phyloP scores from a whole-genome alignment of 2,329 filamentous ascomycete species.

The Neofusicoccum kwambonambiense region DNA sequence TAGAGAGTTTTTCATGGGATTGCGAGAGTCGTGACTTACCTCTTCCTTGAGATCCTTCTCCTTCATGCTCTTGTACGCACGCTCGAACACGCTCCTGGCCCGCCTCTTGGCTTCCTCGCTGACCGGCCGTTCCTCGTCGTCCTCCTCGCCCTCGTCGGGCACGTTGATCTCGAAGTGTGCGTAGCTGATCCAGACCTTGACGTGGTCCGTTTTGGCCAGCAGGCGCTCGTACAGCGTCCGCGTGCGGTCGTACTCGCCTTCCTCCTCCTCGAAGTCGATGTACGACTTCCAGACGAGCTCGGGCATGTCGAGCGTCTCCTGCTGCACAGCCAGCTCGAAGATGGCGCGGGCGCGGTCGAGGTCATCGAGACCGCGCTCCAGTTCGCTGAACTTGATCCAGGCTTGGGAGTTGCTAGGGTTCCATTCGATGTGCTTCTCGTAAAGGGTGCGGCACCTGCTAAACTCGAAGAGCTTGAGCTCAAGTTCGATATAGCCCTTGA shows the following conservation, averaged over 20 bases:
- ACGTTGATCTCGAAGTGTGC: slow-evolving; percentile 98
- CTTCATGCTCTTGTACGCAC: slow-evolving; percentile 83
- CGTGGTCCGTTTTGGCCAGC: slow-evolving; percentile 91
- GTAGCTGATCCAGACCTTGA: slow-evolving; percentile 99
- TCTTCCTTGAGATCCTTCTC: slow-evolving; percentile 90
- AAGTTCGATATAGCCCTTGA: slow-evolving; percentile 88
- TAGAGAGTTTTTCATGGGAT: not conserved
- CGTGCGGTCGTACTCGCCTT: slow-evolving; percentile 83
- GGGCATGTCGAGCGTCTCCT: slow-evolving; percentile 89
- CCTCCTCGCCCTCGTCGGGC: slow-evolving; percentile 69
- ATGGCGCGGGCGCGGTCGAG: slow-evolving; percentile 84
- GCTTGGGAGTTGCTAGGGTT: slow-evolving; percentile 87
- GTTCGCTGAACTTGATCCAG: slow-evolving; percentile 94
- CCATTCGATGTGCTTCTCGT: slow-evolving; percentile 91
- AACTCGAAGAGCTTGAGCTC: slow-evolving; percentile 96
- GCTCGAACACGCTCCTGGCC: slow-evolving; percentile 79
- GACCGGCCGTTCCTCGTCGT: slow-evolving; percentile 60
- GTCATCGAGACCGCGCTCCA: slow-evolving; percentile 89
- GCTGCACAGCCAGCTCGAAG: slow-evolving; percentile 83
- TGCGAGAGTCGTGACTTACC: slow-evolving; percentile 37
- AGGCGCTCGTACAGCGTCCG: slow-evolving; percentile 84
- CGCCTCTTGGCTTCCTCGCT: slow-evolving; percentile 81
- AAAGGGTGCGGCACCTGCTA: slow-evolving; percentile 81
- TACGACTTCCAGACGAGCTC: slow-evolving; percentile 97
- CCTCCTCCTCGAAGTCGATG: slow-evolving; percentile 97